Evolutionary conservation across 208 protist species (phyloP).

Genomic region (Leishmania amazonensis): DNA sequence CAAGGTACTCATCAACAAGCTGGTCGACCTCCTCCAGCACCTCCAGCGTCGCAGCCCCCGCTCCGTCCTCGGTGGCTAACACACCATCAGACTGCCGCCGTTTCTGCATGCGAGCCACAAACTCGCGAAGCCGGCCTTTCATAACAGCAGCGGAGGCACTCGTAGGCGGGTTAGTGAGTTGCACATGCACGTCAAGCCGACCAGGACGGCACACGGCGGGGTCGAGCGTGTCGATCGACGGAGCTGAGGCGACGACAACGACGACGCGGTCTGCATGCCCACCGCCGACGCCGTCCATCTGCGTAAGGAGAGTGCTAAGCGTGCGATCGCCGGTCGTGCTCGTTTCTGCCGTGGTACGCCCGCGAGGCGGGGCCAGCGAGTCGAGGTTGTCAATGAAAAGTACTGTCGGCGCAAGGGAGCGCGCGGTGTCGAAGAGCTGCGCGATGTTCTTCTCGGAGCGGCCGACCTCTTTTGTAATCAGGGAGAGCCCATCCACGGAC

Average conservation of each 20-base stretch:
- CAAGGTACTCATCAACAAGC: slow-evolving; percentile 13
- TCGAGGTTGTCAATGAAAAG: slow-evolving; percentile 94
- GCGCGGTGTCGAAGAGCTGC: slow-evolving; percentile 75
- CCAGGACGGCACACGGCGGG: slow-evolving; percentile 85
- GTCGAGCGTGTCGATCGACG: slow-evolving; percentile 64
- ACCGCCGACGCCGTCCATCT: slow-evolving; percentile 89
- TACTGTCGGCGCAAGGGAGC: slow-evolving; percentile 66
- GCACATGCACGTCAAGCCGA: slow-evolving; percentile 85
- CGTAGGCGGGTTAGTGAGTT: slow-evolving; percentile 33
- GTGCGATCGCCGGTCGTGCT: slow-evolving; percentile 81
- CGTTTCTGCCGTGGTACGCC: slow-evolving; percentile 43
- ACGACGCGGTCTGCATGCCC: slow-evolving; percentile 39
- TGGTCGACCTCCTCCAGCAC: slow-evolving; percentile 1
- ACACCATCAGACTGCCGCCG: background rate
- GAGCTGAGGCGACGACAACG: slow-evolving; percentile 84
- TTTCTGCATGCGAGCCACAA: slow-evolving; percentile 5
- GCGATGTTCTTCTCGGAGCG: slow-evolving; percentile 88
- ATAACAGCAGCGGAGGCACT: slow-evolving; percentile 16
- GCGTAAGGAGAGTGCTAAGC: slow-evolving; percentile 89
- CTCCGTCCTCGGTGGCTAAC: background rate
- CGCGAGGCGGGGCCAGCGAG: slow-evolving; percentile 82
- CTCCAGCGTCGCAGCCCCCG: background rate
- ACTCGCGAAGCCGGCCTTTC: slow-evolving; percentile 21
- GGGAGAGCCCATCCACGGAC: slow-evolving; percentile 69
- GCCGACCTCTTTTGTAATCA: slow-evolving; percentile 91